Base-by-base conservation (phyloP, 2,329 filamentous ascomycete genomes). In the Pseudofabraea citricarpa region DNA sequence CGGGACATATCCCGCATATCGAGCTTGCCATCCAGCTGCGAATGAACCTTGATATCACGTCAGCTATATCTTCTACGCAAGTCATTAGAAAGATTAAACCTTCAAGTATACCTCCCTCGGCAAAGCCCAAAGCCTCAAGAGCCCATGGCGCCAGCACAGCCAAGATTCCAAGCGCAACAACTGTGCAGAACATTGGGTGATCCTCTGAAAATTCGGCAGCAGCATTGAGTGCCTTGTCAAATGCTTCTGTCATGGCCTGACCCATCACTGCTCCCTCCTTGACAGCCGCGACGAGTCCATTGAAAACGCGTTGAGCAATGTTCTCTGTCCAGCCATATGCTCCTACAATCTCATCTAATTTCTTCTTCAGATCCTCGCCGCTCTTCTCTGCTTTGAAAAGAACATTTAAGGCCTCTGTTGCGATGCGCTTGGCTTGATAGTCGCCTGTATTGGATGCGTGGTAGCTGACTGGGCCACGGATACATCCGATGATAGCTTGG, bases 61-160 rank as follows among this genome's bases (percentile, higher is more conserved):
- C 16, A 37, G 18, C 23, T 10, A 18, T 7, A 22, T 10, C 5
- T 37, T 23, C 4, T 22, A 9, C 16, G 4, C 2, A 37, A 22
- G 16, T 12, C 9, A 19, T 5, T 6, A 3, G 21, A 20, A 20
- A 20, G 2, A 7, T 21, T 19, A 4, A 21, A 37, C 35, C 36
- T 38, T 24, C 19, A 26, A 38, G 16, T 6, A 16, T 12, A n/a
- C 36, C 36, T 13, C 22, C 10, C 19, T 38, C 20, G 2, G 10
- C 36, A 24, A 38, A 38, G 3, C 36, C 36, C 20, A 38, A 38
- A 6, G 10, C 36, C 36, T 38, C 36, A 24, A 38, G 6, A 26
- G 26, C 36, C 21, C 21, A 38, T n/a, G 36, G 36, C 16, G 22
- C 2, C 2, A 38, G 6, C 20, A 38, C 36, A 12, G 26, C 36